These are phyloP conservation scores for Sporothrix pseudoabietina DNA, from an alignment of 2,329 filamentous ascomycete species.

Conservation along the genomic window DNA sequence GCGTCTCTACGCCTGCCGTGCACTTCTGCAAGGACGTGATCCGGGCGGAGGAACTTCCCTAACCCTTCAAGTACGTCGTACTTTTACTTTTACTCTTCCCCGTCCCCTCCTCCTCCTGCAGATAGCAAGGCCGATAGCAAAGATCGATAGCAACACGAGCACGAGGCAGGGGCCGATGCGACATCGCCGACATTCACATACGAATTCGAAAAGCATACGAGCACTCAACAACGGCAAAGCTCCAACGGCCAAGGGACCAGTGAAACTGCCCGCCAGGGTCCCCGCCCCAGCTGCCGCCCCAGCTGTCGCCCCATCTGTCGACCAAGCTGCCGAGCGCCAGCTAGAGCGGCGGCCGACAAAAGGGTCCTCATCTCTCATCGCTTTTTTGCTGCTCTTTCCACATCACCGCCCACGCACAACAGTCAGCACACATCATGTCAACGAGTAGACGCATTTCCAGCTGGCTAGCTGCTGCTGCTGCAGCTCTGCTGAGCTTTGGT, in stretches of 20 bases:
- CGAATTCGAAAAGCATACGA: neutral
- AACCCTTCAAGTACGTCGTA: neutral
- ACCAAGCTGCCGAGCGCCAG: neutral
- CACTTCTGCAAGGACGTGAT: neutral
- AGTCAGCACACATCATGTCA: neutral
- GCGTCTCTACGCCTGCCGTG: neutral
- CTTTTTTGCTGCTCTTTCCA: neutral
- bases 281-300: neutral
- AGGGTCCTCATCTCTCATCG: neutral
- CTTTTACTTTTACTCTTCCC: neutral
- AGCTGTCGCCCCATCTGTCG: neutral
- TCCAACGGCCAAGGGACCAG: neutral
- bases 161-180: constrained; percentile 9
- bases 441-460: neutral
- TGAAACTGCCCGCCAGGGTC: neutral
- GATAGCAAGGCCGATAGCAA: constrained; percentile 20
- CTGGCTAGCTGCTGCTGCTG: neutral
- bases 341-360: neutral
- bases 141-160: constrained; percentile 14
- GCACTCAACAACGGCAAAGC: neutral
- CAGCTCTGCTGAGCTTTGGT: neutral
- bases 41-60: neutral
- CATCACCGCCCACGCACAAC: neutral
- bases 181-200: neutral
- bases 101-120: neutral